Evolutionary conservation across 2,329 filamentous ascomycete genomes (phyloP), one percentile per base, ranked within the genome.

Genomic region (Fusarium cyanostomum): DNA sequence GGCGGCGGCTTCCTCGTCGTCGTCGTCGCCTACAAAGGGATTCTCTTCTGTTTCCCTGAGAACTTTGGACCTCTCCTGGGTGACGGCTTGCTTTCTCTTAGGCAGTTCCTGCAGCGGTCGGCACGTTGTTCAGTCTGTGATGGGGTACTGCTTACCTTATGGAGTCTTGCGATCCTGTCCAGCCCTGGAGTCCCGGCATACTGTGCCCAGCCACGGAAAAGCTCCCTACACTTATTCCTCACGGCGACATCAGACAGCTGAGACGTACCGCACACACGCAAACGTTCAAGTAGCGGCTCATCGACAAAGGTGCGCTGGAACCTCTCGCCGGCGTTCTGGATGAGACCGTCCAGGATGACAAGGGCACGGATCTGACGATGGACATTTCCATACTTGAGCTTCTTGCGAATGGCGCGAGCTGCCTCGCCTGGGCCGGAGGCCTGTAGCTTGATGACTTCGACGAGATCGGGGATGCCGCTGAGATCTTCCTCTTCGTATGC

Each of bases 371-470:
- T 84, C 77, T 99, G 95, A 45, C 93, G 90, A 77, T 98, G 94
- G n/a, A 92, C 84, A 72, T 88, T 96, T 70, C 95, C 95, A 78
- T 99, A 98, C 81, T 99, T 99, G 84, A 99, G 86, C 82, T 98
- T 98, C 86, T 99, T 99, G 59, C 95, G 88, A 70, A 99, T 86
- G 43, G 95, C 94, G 73, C 95, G 88, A 51, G 94, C 92, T 57
- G 94, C 94, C 81, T 99, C 95, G 11, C 87, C 86, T 2, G 95
- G 92, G 0, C 95, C 95, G 7, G 91, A 91, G 24, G 86, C 84
- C 78, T 99, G 95, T 57, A 99, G 87, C 66, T 91, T 90, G 74
- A 99, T 92, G 54, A 95, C 92, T 77, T 99, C 95, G 64, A 98
- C 92, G 21, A 99, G 87, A 71, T 98, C 94, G 35, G 94, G 92